Base-by-base conservation (phyloP, 139 green algal species). In the Trebouxia sp. region DNA sequence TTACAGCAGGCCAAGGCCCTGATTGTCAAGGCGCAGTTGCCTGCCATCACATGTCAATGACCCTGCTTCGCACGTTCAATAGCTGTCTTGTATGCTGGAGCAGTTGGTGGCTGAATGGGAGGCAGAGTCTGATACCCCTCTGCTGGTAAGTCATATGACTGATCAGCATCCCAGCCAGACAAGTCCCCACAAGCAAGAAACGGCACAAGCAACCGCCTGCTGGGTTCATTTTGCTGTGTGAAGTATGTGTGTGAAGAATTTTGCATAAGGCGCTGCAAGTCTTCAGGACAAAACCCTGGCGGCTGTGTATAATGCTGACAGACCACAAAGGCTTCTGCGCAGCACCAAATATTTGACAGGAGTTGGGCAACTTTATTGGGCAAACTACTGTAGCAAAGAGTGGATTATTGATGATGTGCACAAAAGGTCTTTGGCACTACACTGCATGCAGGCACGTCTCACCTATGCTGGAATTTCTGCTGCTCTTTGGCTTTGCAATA, bases 171-270 rank as follows among this genome's bases (percentile, higher is more conserved):
- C 81, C 92, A 98, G 1, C 92, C 96, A 30, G 48, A 82, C 28
- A 99, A 85, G 84, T 98, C 95, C 0, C 96, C 97, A 82, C 97
- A 99, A 11, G 94, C 92, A 28, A 99, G 51, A 79, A 99, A 99
- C 0, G 94, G 95, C 4, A 99, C 88, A 32, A 96, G 30, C 15
- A 78, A 70, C 37, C 80, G 77, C 56, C 84, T 38, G 53, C 47
- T 37, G 28, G 47, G 24, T 48, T 38, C 12, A 38, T n/a, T 75
- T 48, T 67, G 79, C 15, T 32, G 32, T 28, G 35, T 42, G 10
- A 67, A 47, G 41, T 43, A 83, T 28, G 77, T 6, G 6, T 66
- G 32, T 45, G 32, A 62, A 50, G 48, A 30, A 38, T 26, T 65
- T 38, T 79, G n/a, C 22, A 85, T 81, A 43, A 98, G 78, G 53